Base-by-base conservation (phyloP, 257 asterid genomes). In the Eustoma russellianum region DNA sequence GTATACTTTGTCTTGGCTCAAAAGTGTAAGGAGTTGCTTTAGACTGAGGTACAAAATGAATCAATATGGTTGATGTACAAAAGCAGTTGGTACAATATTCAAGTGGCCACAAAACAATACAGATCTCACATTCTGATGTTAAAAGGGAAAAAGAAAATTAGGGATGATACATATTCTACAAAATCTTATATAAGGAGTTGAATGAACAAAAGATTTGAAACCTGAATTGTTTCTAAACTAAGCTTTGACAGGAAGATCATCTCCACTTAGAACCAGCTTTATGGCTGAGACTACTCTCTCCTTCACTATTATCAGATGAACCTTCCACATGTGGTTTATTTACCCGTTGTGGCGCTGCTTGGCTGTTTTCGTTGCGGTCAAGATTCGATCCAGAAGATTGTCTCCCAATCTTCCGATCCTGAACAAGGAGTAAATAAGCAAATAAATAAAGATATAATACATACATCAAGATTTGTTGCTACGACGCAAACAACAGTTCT, bases 361-460 rank as follows among this genome's bases (percentile, higher is more conserved):
- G 64, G 15, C 53, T 69, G 60, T 74, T 73, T 59, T 77, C 78
- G 41, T 56, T 68, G 68, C 54, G 28, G 51, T 75, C 70, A 33
- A 69, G 74, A 53, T 48, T 70, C 19, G 84, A 76, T 52, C 69
- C 57, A 44, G 87, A 67, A 19, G 89, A 47, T 63, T 66, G 80
- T 13, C 71, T 70, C 19, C 60, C 85, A 55, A 69, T 35, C 65
- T 74, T 71, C 7, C 78, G 77, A 54, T 88, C 95, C 97, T 88
- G 68, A 62, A 15, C 9, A 48, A 63, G 33, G 50, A 54, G 9
- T 38, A 51, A 16, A n/a, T 40, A 33, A 50, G 6, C 41, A 34
- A 34, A 8, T 6, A 50, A 18, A 51, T 41, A 38, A 28, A 46
- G 19, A 4, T 4, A 34, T 34, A n/a, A n/a, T n/a, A n/a, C n/a